A percentile compares a stretch with the other conserved stretches of the same genome.
phyloP scores from a whole-genome alignment of 371 early-diverging fungal genomes.

The Apophysomyces trapeziformis region DNA sequence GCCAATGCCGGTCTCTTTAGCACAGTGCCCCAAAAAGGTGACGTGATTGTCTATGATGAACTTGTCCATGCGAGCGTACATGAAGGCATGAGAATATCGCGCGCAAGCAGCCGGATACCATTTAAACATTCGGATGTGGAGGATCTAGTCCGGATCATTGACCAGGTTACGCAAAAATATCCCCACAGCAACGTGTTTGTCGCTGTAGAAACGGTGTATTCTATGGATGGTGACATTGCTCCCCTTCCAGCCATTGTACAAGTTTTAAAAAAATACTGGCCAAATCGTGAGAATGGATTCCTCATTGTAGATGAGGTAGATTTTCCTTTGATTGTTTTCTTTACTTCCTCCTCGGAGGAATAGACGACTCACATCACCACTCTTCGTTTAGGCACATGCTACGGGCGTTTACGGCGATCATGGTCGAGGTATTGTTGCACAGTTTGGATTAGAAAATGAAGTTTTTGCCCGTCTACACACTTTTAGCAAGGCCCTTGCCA shows the following conservation, averaged over 20 bases:
- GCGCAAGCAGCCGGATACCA: slow-evolving; percentile 51
- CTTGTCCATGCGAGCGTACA: slow-evolving; percentile 83
- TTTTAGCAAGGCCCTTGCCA: slow-evolving; percentile 84
- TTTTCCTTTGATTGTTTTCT: not conserved
- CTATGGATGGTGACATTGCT: slow-evolving; percentile 87
- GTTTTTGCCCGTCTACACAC: slow-evolving; percentile 83
- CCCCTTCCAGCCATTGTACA: slow-evolving; percentile 67
- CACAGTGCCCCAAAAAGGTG: slow-evolving; percentile 68
- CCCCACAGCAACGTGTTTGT: slow-evolving; percentile 63
- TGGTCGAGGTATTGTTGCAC: slow-evolving; percentile 73
- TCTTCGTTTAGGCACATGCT: slow-evolving; percentile 71
- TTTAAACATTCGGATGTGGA: slow-evolving; percentile 79
- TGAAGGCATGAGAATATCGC: slow-evolving; percentile 73
- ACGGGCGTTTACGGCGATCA: slow-evolving; percentile 76
- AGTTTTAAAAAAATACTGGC: slow-evolving; percentile 51
- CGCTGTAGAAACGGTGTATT: slow-evolving; percentile 80
- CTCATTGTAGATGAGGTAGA: slow-evolving; percentile 71
- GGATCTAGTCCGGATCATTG: slow-evolving; percentile 47
- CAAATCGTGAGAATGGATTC: slow-evolving; percentile 51
- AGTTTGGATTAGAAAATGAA: slow-evolving; percentile 62
- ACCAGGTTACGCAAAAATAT: slow-evolving; percentile 16
- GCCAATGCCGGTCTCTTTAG: slow-evolving; percentile 78
- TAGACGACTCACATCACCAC: not conserved
- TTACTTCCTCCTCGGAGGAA: not conserved
- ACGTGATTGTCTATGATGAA: slow-evolving; percentile 74